Evolutionary conservation across 768 basidiomycete genomes (phyloP).

Genomic region (Termitomyces sp.): DNA sequence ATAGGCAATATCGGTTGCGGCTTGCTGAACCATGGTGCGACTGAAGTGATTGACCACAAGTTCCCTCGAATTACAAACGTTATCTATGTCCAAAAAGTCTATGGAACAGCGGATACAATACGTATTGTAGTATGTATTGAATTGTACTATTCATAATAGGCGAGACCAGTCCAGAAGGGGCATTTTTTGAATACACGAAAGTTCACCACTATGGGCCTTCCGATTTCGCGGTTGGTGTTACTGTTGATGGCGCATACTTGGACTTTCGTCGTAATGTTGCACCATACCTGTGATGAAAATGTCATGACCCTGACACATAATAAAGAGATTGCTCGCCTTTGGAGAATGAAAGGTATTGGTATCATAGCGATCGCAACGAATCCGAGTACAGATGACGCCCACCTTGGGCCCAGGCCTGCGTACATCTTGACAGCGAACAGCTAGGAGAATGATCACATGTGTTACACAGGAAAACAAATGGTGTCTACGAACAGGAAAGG

Average conservation of each 20-base stretch:
- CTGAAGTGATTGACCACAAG: no score
- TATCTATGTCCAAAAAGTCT: no score
- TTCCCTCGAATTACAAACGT: no score
- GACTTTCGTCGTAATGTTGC: no score
- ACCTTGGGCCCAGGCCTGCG: conserved; percentile 35
- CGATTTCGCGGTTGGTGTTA: neutral
- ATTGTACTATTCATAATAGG: neutral
- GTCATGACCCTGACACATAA: no score
- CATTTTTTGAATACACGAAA: neutral
- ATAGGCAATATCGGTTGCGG: no score
- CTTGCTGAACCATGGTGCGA: no score
- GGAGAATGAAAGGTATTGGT: no score
- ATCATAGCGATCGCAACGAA: no score
- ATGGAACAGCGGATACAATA: no score
- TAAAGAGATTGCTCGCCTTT: no score
- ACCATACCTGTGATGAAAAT: no score
- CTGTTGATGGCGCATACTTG: conserved; percentile 26
- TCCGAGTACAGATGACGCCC: conserved; percentile 46
- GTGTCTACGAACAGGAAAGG: conserved; percentile 34
- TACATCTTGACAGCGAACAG: conserved; percentile 58
- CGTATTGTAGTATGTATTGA: neutral
- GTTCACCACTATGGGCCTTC: neutral
- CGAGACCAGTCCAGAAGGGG: neutral
- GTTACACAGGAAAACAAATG: neutral
- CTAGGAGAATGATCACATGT: conserved; percentile 17